Evolutionary conservation across 2,329 filamentous ascomycete species (phyloP).

Genomic region (Albifimbria verrucaria): DNA sequence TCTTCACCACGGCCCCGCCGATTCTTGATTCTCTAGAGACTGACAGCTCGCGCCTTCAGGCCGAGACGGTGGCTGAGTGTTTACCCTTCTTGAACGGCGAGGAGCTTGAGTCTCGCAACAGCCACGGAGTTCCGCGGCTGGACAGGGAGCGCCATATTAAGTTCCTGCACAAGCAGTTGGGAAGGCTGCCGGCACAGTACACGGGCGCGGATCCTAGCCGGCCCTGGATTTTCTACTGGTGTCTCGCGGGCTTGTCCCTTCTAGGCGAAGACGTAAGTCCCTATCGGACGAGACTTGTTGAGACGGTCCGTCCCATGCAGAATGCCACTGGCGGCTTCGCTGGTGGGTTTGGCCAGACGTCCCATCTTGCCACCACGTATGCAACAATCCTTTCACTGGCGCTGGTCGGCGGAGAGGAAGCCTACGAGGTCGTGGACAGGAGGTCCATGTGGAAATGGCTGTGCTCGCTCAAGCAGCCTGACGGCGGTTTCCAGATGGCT

Average conservation of each 20-base stretch:
- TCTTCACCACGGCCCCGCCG: constrained; percentile 57
- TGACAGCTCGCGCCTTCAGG: constrained; percentile 64
- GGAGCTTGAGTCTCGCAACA: constrained; percentile 57
- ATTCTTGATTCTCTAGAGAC: constrained; percentile 67
- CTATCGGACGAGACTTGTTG: constrained; percentile 67
- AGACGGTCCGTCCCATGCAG: constrained; percentile 78
- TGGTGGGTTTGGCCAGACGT: constrained; percentile 86
- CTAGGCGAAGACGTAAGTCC: constrained; percentile 70
- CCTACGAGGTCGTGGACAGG: constrained; percentile 75
- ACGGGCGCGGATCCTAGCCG: constrained; percentile 78
- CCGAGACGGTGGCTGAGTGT: constrained; percentile 65
- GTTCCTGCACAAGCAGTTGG: constrained; percentile 60
- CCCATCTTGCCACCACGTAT: constrained; percentile 88
- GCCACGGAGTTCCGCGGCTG: constrained; percentile 71
- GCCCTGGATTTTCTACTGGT: constrained; percentile 96
- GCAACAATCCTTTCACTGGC: constrained; percentile 76
- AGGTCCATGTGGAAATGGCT: constrained; percentile 89
- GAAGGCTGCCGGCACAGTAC: constrained; percentile 65
- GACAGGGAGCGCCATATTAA: constrained; percentile 57
- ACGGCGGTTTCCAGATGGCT: constrained; percentile 87
- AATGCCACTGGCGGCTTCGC: constrained; percentile 84
- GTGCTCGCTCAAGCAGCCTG: constrained; percentile 76
- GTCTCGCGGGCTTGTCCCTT: constrained; percentile 68
- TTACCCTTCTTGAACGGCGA: constrained; percentile 63
- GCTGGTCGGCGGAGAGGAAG: constrained; percentile 71